Evolutionary conservation across 2,329 filamentous ascomycete species (phyloP), one percentile per base, ranked within the genome.

Genomic region (Thyridium curvatum): DNA sequence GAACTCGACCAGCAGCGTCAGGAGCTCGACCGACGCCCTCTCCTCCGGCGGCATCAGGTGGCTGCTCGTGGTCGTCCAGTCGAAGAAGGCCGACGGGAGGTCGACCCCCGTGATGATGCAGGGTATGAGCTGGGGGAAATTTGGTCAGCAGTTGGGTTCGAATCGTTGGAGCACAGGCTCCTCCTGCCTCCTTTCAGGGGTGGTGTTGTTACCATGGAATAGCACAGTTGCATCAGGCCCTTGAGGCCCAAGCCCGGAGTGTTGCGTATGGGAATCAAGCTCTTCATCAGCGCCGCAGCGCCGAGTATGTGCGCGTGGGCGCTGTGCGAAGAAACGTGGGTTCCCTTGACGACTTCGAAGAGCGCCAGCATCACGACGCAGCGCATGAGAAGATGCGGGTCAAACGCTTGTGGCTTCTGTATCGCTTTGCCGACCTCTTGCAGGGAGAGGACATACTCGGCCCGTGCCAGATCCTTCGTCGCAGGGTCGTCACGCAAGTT

Each of bases 291-390:
- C 10, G 78, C 75, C 33, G 74, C 66, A 3, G 76, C 77, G 1
- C 79, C 79, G 48, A 72, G 65, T 34, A 81, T 69, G 52, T 83
- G 79, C 6, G 70, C 71, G 38, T 69, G 71, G 45, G 77, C 79
- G 15, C 68, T 67, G 13, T 66, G 59, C 15, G 72, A 64, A 17
- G 68, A 65, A 38, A 66, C 53, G 29, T 64, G 61, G 3, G 65
- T 64, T 29, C 71, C 66, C 41, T 65, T 69, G n/a, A 70, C 68
- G 9, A 80, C 77, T 65, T 82, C 77, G 44, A 77, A 82, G 53
- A 80, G 64, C 34, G 76, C 75, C 46, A 82, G 66, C 48, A 77
- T 65, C 32, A 82, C 62, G 21, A 80, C 71, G 8, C 70, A 58
- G 18, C 69, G 65, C 46, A 77, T 63, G 13, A 73, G 64, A 9